Conservation (phyloP, 2,329 filamentous ascomycete species). For the Ophiostoma piceae region DNA sequence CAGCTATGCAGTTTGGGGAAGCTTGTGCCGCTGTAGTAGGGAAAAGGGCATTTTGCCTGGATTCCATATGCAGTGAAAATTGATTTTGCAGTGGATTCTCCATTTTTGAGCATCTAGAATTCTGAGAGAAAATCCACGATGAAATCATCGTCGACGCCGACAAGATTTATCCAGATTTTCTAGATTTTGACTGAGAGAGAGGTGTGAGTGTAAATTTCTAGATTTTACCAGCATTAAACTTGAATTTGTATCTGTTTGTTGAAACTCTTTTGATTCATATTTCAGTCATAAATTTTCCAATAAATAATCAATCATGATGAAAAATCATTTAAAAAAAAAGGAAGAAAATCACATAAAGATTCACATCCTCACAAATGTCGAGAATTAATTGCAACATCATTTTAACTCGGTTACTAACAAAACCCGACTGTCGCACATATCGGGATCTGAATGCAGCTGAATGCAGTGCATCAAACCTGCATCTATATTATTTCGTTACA, state of each 20-base stretch:
- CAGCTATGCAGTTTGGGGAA: conserved; percentile 8
- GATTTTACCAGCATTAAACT: too few relatives aligned
- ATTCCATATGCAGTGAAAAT: not conserved
- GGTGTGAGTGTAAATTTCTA: too few relatives aligned
- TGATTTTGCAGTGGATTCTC: conserved; percentile 1
- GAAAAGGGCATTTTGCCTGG: not conserved
- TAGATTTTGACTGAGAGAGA: not conserved
- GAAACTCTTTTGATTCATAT: too few relatives aligned
- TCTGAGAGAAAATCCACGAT: too few relatives aligned
- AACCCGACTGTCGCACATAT: not conserved
- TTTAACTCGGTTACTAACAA: too few relatives aligned
- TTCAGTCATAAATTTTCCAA: too few relatives aligned
- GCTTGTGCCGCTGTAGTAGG: not conserved
- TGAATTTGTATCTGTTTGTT: too few relatives aligned
- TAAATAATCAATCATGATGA: too few relatives aligned
- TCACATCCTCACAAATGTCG: too few relatives aligned
- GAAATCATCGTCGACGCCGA: not conserved
- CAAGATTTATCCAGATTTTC: not conserved
- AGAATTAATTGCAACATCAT: too few relatives aligned
- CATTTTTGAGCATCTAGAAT: not conserved
- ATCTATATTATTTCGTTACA: not conserved
- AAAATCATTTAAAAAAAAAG: too few relatives aligned
- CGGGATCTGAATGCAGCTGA: not conserved
- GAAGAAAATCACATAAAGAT: too few relatives aligned
- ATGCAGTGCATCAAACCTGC: not conserved